Conservation (phyloP, 176 grass and related monocot genomes). For the Triticum dicoccoides region DNA sequence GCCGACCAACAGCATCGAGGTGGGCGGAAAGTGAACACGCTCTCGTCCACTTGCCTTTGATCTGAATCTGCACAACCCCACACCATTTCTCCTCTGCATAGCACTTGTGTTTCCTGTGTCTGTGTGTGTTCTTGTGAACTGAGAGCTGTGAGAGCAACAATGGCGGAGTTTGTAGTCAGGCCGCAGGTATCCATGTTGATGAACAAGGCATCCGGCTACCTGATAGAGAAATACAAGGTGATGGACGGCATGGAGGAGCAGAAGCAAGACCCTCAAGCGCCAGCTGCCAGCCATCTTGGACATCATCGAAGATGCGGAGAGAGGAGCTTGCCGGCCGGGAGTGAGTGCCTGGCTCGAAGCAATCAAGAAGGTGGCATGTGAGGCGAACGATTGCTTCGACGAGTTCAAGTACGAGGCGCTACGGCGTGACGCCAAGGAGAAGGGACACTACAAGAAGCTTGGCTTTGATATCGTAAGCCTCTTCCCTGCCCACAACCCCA, state of each 20-base stretch:
- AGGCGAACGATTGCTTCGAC: too few species aligned
- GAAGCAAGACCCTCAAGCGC: background rate
- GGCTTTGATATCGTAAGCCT: too few species aligned
- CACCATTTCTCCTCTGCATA: background rate
- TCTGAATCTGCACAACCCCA: background rate
- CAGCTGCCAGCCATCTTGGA: background rate
- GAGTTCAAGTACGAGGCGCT: too few species aligned
- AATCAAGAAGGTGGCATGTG: background rate
- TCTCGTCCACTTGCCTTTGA: background rate
- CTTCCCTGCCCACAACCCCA: too few species aligned
- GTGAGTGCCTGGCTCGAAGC: slow-evolving; percentile 1
- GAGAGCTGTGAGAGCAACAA: background rate
- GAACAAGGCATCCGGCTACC: background rate
- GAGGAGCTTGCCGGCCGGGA: background rate
- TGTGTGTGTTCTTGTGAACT: background rate
- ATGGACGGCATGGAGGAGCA: background rate
- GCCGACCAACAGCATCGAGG: too few species aligned
- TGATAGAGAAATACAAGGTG: background rate
- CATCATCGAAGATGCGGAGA: background rate
- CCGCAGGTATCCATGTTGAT: background rate
- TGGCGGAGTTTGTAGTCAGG: background rate
- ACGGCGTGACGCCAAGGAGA: too few species aligned
- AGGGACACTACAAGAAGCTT: too few species aligned
- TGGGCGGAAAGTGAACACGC: background rate
- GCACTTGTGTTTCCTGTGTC: background rate